Base-by-base conservation (phyloP, 345 rosid genomes). In the Iberis pinnata region DNA sequence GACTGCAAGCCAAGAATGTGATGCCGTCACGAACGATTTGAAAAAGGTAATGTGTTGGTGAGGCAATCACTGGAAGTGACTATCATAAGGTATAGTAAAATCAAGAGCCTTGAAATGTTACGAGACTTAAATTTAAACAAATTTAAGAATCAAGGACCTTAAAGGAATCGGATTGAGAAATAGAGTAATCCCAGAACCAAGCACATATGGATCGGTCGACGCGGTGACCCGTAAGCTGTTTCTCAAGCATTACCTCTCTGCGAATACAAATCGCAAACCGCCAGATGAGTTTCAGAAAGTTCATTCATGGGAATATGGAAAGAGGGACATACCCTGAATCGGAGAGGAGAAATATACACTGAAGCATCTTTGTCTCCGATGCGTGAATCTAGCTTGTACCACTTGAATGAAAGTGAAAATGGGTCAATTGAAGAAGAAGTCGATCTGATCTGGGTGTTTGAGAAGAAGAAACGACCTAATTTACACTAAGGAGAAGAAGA, bases 221-320 rank as follows among this genome's bases (percentile, higher is more conserved):
- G 0, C 95, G 80, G 60, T 92, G 95, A 54, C 97, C 95, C 3
- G 97, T 85, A 32, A 88, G 76, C 86, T 92, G 97, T 49, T 92
- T 92, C 90, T 92, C 97, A 7, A 92, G 82, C 78, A 92, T 88
- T 16, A 92, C 95, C 71, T 83, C 98, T 37, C 98, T 92, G 75
- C 13, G 33, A 52, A 16, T 29, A 53, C 31, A 36, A 35, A 26
- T 4, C 4, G n/a, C n/a, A n/a, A n/a, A n/a, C n/a, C n/a, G n/a
- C n/a, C n/a, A n/a, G n/a, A n/a, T n/a, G n/a, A 41, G 39, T 4
- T 49, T 42, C 16, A 37, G 61, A 22, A 22, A 22, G 43, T 32
- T 9, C n/a, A n/a, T n/a, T n/a, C n/a, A n/a, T 45, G 38, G 13
- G 16, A n/a, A 36, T 56, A 31, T 17, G 18, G 44, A 20, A 18